phyloP scores from a whole-genome alignment of 345 rosid genomes.

The Boechera stricta region DNA sequence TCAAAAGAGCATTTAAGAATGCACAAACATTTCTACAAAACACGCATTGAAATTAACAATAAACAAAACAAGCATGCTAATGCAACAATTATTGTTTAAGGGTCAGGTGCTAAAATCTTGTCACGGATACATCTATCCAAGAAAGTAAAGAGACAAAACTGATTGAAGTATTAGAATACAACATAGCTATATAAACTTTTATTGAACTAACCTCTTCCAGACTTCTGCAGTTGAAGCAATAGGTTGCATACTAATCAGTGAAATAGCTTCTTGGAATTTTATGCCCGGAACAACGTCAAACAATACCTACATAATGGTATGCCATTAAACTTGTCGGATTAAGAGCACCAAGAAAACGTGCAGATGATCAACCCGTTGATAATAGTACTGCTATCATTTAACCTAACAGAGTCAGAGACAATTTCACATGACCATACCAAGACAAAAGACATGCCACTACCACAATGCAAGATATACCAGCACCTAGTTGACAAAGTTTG shows the following conservation, averaged over 20 bases:
- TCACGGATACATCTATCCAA: conserved; percentile 17
- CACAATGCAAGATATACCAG: conserved; percentile 14
- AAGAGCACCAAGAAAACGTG: conserved; percentile 9
- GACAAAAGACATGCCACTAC: conserved; percentile 23
- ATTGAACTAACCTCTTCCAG: conserved; percentile 73
- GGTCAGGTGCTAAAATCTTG: conserved; percentile 12
- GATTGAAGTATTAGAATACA: conserved; percentile 7
- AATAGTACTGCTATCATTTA: conserved; percentile 16
- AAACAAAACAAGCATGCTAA: conserved; percentile 12
- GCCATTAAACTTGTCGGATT: conserved; percentile 19
- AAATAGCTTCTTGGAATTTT: conserved; percentile 85
- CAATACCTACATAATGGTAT: conserved; percentile 64
- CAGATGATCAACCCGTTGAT: conserved; percentile 14
- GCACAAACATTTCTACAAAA: conserved; percentile 16
- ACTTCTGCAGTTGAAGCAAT: conserved; percentile 74
- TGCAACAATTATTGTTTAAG: conserved; percentile 6
- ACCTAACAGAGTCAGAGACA: conserved; percentile 7
- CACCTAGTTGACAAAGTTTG: conserved; percentile 3
- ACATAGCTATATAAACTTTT: conserved; percentile 22
- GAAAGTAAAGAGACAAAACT: conserved; percentile 11
- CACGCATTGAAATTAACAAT: conserved; percentile 3
- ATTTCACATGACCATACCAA: conserved; percentile 16
- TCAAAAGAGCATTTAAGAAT: conserved; percentile 17
- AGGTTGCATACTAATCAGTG: conserved; percentile 92
- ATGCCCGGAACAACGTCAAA: conserved; percentile 95